Conservation (phyloP, 2,329 filamentous ascomycete species). For the Tolypocladium endophyticum region DNA sequence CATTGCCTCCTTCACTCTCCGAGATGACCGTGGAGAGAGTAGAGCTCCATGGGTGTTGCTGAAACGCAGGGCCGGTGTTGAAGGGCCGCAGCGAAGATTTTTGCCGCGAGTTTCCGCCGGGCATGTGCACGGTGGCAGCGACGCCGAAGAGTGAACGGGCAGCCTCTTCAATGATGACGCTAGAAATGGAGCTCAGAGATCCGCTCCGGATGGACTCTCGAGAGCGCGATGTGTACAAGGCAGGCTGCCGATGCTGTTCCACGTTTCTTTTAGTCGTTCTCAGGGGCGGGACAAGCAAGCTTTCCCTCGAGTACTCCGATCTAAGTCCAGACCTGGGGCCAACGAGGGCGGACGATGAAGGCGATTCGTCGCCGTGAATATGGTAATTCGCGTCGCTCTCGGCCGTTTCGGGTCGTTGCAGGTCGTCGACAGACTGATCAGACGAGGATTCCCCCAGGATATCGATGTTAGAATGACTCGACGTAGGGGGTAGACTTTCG, state of each 20-base stretch:
- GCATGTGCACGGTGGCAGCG: slow-evolving; percentile 13
- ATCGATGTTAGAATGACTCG: slow-evolving; percentile 39
- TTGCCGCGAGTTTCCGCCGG: background rate
- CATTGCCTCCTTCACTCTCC: slow-evolving; percentile 45
- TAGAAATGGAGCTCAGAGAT: slow-evolving; percentile 46
- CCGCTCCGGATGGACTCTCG: slow-evolving; percentile 41
- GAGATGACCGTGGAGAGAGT: slow-evolving; percentile 55
- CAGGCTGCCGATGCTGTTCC: slow-evolving; percentile 38
- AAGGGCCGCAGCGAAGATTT: background rate
- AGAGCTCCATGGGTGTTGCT: slow-evolving; percentile 50
- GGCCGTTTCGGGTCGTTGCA: slow-evolving; percentile 20
- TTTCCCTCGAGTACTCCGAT: slow-evolving; percentile 49
- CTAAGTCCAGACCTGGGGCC: slow-evolving; percentile 20
- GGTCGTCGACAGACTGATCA: slow-evolving; percentile 26
- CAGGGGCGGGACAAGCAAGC: slow-evolving; percentile 46
- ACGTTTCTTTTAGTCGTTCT: slow-evolving; percentile 35
- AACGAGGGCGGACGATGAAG: slow-evolving; percentile 28
- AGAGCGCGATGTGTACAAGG: slow-evolving; percentile 38
- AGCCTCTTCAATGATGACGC: slow-evolving; percentile 39
- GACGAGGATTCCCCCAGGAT: slow-evolving; percentile 38
- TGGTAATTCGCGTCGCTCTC: slow-evolving; percentile 43
- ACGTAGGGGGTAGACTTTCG: slow-evolving; percentile 30
- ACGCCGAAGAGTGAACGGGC: slow-evolving; percentile 20
- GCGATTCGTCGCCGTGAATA: slow-evolving; percentile 34
- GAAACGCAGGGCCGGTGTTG: background rate